These are phyloP conservation scores for Starmerella khaoyaiensis DNA, from an alignment of 805 yeast genomes.

Conservation along the genomic window DNA sequence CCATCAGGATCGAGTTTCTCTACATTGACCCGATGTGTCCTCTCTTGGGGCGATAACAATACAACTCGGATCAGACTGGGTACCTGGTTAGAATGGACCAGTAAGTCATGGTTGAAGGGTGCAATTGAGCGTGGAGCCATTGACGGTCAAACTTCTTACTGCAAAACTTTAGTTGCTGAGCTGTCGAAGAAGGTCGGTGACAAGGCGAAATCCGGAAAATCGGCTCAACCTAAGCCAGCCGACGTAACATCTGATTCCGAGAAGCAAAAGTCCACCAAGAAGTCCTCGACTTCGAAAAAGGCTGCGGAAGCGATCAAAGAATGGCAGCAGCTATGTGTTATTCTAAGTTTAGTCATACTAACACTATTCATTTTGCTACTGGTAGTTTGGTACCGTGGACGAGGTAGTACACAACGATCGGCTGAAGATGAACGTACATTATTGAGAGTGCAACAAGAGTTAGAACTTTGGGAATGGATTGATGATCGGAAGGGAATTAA, in stretches of 20 bases:
- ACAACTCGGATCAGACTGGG: constrained; percentile 56
- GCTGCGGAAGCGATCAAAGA: constrained; percentile 17
- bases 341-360: constrained; percentile 7
- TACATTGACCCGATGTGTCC: constrained; percentile 30
- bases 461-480: constrained; percentile 64
- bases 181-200: constrained; percentile 21
- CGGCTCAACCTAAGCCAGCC: constrained; percentile 7
- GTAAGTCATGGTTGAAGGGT: constrained; percentile 80
- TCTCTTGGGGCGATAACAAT: constrained; percentile 60
- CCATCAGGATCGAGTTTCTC: constrained; percentile 80
- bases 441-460: constrained; percentile 38
- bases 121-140: constrained; percentile 76
- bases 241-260: neutral
- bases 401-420: constrained; percentile 1
- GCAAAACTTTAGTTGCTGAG: constrained; percentile 36
- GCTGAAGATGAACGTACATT: constrained; percentile 16
- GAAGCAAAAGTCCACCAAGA: constrained; percentile 8
- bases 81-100: constrained; percentile 69
- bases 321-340: constrained; percentile 15
- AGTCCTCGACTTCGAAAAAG: constrained; percentile 11
- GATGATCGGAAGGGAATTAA: constrained; percentile 30
- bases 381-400: constrained; percentile 1
- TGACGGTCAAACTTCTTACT: constrained; percentile 62
- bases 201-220: neutral
- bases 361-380: constrained; percentile 13